Percentiles rank a stretch among this genome's conserved stretches.
phyloP scores from a whole-genome alignment of 169 alveolate genomes.

The Plasmodium gallinaceum region DNA sequence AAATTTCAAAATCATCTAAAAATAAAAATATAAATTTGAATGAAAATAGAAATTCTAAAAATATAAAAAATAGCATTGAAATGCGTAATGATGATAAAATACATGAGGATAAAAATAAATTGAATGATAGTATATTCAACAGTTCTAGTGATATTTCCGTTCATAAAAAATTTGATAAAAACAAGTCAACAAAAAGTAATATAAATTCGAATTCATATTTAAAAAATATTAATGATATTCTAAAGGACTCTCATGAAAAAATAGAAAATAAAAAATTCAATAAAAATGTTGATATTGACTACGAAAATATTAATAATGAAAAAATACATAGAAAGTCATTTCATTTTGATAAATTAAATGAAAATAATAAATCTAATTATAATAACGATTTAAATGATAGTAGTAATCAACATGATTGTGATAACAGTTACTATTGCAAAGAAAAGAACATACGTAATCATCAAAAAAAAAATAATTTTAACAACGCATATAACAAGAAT shows the following conservation, averaged over 20 bases:
- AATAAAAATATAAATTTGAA: slow-evolving; percentile 13
- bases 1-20: slow-evolving; percentile 5
- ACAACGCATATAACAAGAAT: slow-evolving; percentile 32
- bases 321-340: background rate
- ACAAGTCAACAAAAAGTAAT: background rate
- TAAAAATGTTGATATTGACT: slow-evolving; percentile 24
- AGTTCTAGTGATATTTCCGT: slow-evolving; percentile 26
- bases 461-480: slow-evolving; percentile 34
- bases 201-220: slow-evolving; percentile 1
- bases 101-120: slow-evolving; percentile 1
- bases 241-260: slow-evolving; percentile 9
- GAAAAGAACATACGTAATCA: slow-evolving; percentile 4
- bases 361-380: slow-evolving; percentile 17
- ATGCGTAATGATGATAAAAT: slow-evolving; percentile 1
- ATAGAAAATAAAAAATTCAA: slow-evolving; percentile 17
- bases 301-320: slow-evolving; percentile 10
- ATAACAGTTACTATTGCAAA: slow-evolving; percentile 13
- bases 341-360: slow-evolving; percentile 10
- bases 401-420: slow-evolving; percentile 17
- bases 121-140: background rate
- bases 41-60: slow-evolving; percentile 14
- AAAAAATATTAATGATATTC: slow-evolving; percentile 9
- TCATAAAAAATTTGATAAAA: slow-evolving; percentile 22
- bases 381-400: slow-evolving; percentile 1
- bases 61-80: slow-evolving; percentile 1